Evolutionary conservation across 2,329 filamentous ascomycete species (phyloP).

Genomic region (Beauveria sp.): DNA sequence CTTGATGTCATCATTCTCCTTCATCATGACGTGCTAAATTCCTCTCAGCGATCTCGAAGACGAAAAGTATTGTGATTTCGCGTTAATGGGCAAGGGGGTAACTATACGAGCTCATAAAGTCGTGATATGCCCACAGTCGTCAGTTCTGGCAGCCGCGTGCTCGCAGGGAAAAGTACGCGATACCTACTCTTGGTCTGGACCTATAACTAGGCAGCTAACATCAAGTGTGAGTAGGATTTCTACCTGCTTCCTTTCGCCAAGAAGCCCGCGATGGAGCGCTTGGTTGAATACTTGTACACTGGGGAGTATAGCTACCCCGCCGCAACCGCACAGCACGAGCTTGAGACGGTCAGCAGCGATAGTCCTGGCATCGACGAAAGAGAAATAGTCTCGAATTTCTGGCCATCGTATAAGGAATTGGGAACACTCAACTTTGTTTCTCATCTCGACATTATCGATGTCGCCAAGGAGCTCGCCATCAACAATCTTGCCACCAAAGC

Average conservation of each 20-base stretch:
- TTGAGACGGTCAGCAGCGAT: too few species aligned
- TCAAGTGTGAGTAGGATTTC: background rate
- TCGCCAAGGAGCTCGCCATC: too few species aligned
- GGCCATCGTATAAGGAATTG: too few species aligned
- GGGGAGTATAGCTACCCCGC: background rate
- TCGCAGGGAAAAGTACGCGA: background rate
- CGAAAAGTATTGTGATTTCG: background rate
- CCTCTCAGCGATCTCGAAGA: background rate
- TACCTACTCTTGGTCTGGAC: too few species aligned
- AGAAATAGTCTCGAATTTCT: too few species aligned
- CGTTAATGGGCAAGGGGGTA: constrained; percentile 21
- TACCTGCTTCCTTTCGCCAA: background rate
- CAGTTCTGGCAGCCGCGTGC: background rate
- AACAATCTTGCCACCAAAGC: too few species aligned
- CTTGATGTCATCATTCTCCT: background rate
- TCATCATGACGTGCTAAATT: background rate
- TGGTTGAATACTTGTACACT: constrained; percentile 2
- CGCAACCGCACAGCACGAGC: too few species aligned
- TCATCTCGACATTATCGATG: too few species aligned
- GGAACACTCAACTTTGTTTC: too few species aligned
- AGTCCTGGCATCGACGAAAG: too few species aligned
- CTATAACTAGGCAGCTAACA: background rate
- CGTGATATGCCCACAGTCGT: background rate
- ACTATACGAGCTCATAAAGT: background rate
- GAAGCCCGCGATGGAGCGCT: background rate